Evolutionary conservation across 1,284 basidiomycete genomes (phyloP), one percentile per base, ranked within the genome.

Genomic region (Thelephora terrestris): DNA sequence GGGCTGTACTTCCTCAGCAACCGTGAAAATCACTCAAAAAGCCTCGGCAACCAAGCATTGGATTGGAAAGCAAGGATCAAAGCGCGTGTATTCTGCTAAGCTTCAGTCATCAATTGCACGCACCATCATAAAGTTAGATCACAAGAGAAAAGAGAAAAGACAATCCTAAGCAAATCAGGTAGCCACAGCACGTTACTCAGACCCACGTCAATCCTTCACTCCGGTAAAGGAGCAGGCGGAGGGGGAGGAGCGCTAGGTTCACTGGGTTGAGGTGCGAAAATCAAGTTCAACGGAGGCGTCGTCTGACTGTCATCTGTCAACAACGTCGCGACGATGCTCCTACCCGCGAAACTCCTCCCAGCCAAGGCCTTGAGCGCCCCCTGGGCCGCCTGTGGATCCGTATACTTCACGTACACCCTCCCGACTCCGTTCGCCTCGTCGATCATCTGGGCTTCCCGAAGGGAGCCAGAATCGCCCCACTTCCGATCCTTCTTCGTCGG

Each of bases 401-500:
- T 57, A 64, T 86, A 97, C 67, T 89, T 86, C 56, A 97, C 91
- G 64, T 94, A 97, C 16, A 97, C 94, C 45, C 92, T 76, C 16
- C 93, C 93, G 20, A 97, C 94, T 44, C 94, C 93, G 3, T 85
- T 76, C 37, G 91, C 88, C 64, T 95, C 91, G 63, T 92, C 88
- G 38, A 73, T 71, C 48, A 81, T 74, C 50, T 74, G 72, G 21
- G 78, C 80, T 61, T 88, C 81, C 37, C 81, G 73, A 7, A 79
- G 76, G 27, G 74, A 73, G 2, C 78, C 79, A 24, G 68, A 70
- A 47, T 82, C 81, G 37, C 80, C 81, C 88, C 88, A 92, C 60
- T 87, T 87, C 63, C 88, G 84, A 65, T 88, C 85, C 68, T 87
- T 89, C 67, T 86, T 86, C 50, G 85, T 74, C 3, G 93, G 93